Percentiles rank a stretch among this genome's conserved stretches.
Conservation (phyloP, 1,139 yeast genomes). For the Kurtzmaniella quercitrusa region DNA sequence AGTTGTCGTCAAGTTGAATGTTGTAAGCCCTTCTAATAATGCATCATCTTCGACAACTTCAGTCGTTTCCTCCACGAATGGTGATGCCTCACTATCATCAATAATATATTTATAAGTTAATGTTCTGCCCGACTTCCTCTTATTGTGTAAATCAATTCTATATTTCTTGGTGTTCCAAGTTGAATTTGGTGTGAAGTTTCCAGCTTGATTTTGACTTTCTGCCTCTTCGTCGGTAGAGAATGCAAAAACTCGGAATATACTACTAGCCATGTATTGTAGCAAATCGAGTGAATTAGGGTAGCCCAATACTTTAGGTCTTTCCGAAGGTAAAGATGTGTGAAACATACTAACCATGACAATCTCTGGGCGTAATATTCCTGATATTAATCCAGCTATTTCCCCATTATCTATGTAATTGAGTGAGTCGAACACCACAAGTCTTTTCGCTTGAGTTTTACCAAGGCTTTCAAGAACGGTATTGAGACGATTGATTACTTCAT, state of each 20-base stretch:
- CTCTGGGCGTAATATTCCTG: constrained; percentile 51
- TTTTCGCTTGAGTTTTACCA: background rate
- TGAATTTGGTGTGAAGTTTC: constrained; percentile 8
- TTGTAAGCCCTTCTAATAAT: constrained; percentile 68
- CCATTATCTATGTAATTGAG: constrained; percentile 54
- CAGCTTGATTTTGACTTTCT: constrained; percentile 21
- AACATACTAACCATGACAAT: constrained; percentile 55
- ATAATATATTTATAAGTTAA: constrained; percentile 52
- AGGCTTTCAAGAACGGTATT: constrained; percentile 2
- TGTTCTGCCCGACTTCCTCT: constrained; percentile 84
- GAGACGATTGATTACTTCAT: constrained; percentile 4
- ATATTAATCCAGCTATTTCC: constrained; percentile 49
- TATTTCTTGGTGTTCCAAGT: constrained; percentile 46
- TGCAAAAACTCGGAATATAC: constrained; percentile 60
- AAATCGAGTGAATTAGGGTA: constrained; percentile 52
- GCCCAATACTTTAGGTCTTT: constrained; percentile 19
- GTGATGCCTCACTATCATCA: constrained; percentile 38
- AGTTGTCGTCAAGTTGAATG: constrained; percentile 78
- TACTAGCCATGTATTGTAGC: constrained; percentile 65
- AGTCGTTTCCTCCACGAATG: constrained; percentile 41
- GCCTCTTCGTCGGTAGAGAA: constrained; percentile 44
- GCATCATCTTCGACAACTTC: constrained; percentile 30
- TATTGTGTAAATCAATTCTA: constrained; percentile 52
- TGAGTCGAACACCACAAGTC: constrained; percentile 58
- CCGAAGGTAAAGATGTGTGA: constrained; percentile 50